A percentile compares a stretch with the other conserved stretches of the same genome.
Evolutionary conservation across 2,329 filamentous ascomycete species (phyloP).

Genomic region (Alternaria conjuncta): DNA sequence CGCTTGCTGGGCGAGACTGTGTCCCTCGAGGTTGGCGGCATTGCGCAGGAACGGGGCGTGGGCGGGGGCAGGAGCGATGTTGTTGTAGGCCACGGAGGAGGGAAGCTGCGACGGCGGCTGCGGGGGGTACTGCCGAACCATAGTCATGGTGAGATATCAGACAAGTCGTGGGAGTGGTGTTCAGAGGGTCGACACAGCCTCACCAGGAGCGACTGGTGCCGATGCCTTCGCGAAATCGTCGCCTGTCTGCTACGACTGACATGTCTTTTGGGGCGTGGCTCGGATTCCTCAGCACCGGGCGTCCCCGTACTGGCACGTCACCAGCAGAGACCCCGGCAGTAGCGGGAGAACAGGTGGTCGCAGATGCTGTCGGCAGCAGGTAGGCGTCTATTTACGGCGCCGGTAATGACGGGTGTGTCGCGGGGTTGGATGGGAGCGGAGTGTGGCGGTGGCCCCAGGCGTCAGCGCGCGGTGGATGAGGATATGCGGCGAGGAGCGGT

Average conservation of each 20-base stretch:
- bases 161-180: neutral
- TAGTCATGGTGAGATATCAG: conserved; percentile 43
- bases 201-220: conserved; percentile 50
- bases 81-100: conserved; percentile 32
- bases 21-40: conserved; percentile 32
- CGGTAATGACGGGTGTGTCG: conserved; percentile 2
- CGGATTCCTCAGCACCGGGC: conserved; percentile 20
- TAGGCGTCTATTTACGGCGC: neutral
- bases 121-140: conserved; percentile 47
- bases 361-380: neutral
- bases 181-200: conserved; percentile 30
- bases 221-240: conserved; percentile 53
- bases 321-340: conserved; percentile 41
- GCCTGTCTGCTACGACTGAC: conserved; percentile 46
- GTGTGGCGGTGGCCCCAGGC: conserved; percentile 4
- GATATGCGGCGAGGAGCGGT: conserved; percentile 3
- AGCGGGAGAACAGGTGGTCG: conserved; percentile 6
- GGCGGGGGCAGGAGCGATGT: conserved; percentile 30
- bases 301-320: conserved; percentile 27
- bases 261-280: conserved; percentile 40
- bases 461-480: conserved; percentile 12
- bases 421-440: conserved; percentile 6
- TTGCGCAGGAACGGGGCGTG: conserved; percentile 36
- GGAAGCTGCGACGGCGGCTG: conserved; percentile 41
- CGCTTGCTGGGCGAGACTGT: conserved; percentile 29